Base-by-base conservation (phyloP, 208 protist genomes). In the Trypanosoma brucei region DNA sequence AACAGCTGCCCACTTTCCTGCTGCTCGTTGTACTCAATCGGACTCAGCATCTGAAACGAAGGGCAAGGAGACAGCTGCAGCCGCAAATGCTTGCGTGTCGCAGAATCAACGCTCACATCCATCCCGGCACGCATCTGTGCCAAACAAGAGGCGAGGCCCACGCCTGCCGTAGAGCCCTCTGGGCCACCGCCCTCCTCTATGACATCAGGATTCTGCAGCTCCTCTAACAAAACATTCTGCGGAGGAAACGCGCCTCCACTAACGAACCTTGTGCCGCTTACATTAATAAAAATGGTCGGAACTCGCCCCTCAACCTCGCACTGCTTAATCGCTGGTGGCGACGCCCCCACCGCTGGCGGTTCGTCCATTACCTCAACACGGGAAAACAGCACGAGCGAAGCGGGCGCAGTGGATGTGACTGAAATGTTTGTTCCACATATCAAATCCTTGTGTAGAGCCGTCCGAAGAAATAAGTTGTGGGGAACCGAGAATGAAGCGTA, bases 221-320 rank as follows among this genome's bases (percentile, higher is more conserved):
- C 88, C 68, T 85, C 82, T 37, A 95, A 68, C 46, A 65, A 33
- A 6, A 94, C 70, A 9, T 63, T 68, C 22, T 76, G 72, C 0
- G 58, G 55, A 0, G 65, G 30, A 65, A 81, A 81, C 34, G 34
- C 1, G 14, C 64, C 53, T 33, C 48, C 5, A 7, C 3, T 55
- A 2, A 62, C 62, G 44, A 88, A 88, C 51, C 50, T 69, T 6
- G 77, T 79, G 22, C 88, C 88, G 9, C 57, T 75, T 39, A 94
- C 61, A 65, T 81, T 80, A 9, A 94, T 58, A 33, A 72, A 54
- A 48, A 94, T 65, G 37, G 79, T 54, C 55, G 88, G 88, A 42
- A 89, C 44, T 49, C 69, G 76, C n/a, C 83, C 82, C 72, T 95
- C 88, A 42, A 95, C 72, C 72, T 92, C 88, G 58, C 88, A 95